Conservation (phyloP, 75 land plant species). For the Sequoiadendron giganteum region DNA sequence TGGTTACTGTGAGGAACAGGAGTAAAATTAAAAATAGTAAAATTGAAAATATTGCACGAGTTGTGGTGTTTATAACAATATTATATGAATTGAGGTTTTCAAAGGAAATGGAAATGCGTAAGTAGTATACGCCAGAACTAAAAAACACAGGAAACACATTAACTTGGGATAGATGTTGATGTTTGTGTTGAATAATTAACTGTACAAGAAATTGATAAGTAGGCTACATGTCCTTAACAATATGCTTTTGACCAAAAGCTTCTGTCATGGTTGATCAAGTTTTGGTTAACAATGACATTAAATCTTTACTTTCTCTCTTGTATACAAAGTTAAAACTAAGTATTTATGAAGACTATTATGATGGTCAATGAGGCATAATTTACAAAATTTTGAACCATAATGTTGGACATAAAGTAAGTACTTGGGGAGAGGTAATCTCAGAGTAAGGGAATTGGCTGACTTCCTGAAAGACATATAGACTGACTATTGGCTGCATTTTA, state of each 20-base stretch:
- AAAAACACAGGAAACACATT: not conserved
- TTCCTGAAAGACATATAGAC: too few species aligned
- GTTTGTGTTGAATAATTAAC: not conserved
- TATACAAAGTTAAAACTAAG: too few species aligned
- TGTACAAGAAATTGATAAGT: not conserved
- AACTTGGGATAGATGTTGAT: not conserved
- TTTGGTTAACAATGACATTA: too few species aligned
- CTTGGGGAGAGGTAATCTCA: too few species aligned
- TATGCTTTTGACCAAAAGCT: not conserved
- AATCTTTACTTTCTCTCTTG: too few species aligned
- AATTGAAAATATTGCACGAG: not conserved
- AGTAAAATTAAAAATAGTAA: not conserved
- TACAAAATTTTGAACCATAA: too few species aligned
- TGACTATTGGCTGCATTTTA: too few species aligned
- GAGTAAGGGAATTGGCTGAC: too few species aligned
- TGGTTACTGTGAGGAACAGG: not conserved
- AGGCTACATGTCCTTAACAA: not conserved
- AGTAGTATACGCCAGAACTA: not conserved
- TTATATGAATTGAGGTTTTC: not conserved
- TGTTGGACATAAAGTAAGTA: too few species aligned
- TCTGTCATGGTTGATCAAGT: too few species aligned
- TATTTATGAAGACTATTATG: too few species aligned
- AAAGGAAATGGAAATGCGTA: not conserved
- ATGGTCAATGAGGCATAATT: too few species aligned
- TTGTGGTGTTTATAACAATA: not conserved